Evolutionary conservation across 129 eudicot genomes (phyloP).

Genomic region (Gnaphalium uliginosum): DNA sequence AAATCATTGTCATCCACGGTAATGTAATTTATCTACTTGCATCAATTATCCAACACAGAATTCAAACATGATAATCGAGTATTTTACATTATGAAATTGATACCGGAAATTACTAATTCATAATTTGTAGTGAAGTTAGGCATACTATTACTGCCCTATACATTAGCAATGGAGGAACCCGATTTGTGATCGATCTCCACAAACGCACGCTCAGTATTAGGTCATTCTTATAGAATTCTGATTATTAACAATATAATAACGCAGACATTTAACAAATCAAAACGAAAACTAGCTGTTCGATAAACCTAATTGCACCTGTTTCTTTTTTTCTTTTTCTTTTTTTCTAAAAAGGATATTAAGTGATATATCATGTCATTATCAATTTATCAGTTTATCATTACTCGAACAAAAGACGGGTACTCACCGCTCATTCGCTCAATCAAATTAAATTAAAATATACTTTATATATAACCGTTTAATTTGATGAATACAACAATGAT

Average conservation of each 20-base stretch:
- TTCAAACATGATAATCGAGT: not conserved
- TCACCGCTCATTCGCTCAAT: not conserved
- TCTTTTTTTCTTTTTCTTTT: no score
- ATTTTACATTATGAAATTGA: not conserved
- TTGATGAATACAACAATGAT: not conserved
- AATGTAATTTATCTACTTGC: not conserved
- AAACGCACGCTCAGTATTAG: no score
- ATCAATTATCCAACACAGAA: not conserved
- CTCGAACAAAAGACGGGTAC: not conserved
- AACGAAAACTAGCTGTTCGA: not conserved
- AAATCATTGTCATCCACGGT: no score
- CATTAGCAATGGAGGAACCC: not conserved
- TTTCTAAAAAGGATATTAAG: not conserved
- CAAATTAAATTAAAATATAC: not conserved
- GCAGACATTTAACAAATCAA: not conserved
- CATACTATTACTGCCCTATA: not conserved
- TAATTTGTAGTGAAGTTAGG: not conserved
- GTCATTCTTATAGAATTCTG: no score
- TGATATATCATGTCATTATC: not conserved
- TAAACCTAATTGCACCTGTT: not conserved
- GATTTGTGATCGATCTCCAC: not conserved
- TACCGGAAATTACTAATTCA: not conserved
- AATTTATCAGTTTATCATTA: not conserved
- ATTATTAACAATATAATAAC: no score
- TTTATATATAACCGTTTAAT: no score